A percentile compares a stretch with the other conserved stretches of the same genome.
Conservation (phyloP, 2,329 filamentous ascomycete species). For the Nakataea oryzae region DNA sequence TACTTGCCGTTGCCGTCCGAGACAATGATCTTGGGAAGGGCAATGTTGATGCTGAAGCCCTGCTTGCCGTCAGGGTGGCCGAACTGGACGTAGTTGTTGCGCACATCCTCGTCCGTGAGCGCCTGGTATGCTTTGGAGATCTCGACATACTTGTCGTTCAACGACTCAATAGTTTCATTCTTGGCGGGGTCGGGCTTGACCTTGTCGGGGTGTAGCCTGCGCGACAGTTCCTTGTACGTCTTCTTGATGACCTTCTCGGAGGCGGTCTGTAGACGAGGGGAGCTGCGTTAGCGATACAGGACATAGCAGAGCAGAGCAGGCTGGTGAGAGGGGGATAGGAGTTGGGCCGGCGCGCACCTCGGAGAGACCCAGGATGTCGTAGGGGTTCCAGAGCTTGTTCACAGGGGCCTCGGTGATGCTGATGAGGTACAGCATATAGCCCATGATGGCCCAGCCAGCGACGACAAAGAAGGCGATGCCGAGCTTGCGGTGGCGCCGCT, state of each 20-base stretch:
- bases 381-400: conserved; percentile 89
- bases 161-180: conserved; percentile 76
- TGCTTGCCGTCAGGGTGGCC: conserved; percentile 98
- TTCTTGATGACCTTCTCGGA: conserved; percentile 87
- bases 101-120: conserved; percentile 90
- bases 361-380: conserved; percentile 81
- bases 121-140: conserved; percentile 97
- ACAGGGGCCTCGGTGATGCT: conserved; percentile 60
- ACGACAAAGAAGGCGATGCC: conserved; percentile 73
- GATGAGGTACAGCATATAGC: conserved; percentile 87
- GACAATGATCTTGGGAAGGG: conserved; percentile 84
- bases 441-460: conserved; percentile 73
- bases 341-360: conserved; percentile 43
- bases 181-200: conserved; percentile 69
- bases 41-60: conserved; percentile 95
- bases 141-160: conserved; percentile 87
- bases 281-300: background rate
- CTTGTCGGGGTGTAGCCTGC: conserved; percentile 91
- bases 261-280: conserved; percentile 44
- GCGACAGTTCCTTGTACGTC: conserved; percentile 77
- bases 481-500: conserved; percentile 78
- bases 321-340: no score
- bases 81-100: conserved; percentile 93
- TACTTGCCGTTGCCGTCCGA: conserved; percentile 94
- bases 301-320: background rate